phyloP scores from a whole-genome alignment of 176 grass and related monocot species.

The Oryza coarctata region DNA sequence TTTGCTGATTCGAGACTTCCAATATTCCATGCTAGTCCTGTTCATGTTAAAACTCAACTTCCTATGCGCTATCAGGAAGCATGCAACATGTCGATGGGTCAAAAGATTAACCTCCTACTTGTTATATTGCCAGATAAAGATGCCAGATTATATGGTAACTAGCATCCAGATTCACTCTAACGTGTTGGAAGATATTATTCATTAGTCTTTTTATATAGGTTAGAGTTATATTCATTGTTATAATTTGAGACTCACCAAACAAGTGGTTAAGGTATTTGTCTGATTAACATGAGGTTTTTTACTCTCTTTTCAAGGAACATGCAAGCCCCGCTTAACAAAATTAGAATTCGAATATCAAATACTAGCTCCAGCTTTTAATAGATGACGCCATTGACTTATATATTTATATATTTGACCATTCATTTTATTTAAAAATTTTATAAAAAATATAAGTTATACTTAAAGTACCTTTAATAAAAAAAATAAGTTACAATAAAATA shows the following conservation, averaged over 20 bases:
- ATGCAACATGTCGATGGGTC: not conserved
- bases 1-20: conserved; percentile 8
- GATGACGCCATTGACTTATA: too few relatives aligned
- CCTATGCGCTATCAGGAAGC: not conserved
- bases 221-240: not conserved
- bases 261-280: not conserved
- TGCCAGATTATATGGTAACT: conserved; percentile 56
- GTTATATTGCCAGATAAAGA: conserved; percentile 59
- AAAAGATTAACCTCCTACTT: conserved; percentile 54
- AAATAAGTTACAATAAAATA: too few relatives aligned
- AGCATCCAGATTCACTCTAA: not conserved
- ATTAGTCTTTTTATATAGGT: not conserved
- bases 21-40: conserved; percentile 10
- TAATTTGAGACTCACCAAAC: not conserved
- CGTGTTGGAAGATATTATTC: not conserved
- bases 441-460: too few relatives aligned
- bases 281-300: not conserved
- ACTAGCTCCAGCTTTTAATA: too few relatives aligned
- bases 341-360: not conserved
- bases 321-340: not conserved
- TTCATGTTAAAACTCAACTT: conserved; percentile 24
- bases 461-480: too few relatives aligned
- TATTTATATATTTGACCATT: too few relatives aligned
- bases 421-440: too few relatives aligned
- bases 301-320: too few relatives aligned